A percentile compares a stretch with the other conserved stretches of the same genome.
Conservation (phyloP, 176 grass and related monocot genomes). For the Otatea glauca region DNA sequence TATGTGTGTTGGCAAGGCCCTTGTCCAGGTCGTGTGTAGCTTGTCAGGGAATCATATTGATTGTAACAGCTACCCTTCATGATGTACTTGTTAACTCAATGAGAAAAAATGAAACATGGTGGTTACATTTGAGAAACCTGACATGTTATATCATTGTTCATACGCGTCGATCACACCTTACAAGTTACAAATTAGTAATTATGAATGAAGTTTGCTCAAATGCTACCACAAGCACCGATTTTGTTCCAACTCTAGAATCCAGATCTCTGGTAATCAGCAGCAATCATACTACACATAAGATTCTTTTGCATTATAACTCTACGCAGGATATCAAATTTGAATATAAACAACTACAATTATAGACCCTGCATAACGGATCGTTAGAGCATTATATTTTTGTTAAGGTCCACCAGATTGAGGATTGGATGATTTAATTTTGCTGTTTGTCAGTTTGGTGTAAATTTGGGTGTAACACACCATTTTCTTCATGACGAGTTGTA, state of each 20-base stretch:
- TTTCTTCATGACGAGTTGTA: constrained; percentile 1
- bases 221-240: background rate
- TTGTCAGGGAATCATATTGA: constrained; percentile 14
- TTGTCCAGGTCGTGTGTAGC: background rate
- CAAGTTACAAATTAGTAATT: background rate
- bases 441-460: background rate
- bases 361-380: background rate
- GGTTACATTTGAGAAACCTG: constrained; percentile 7
- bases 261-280: background rate
- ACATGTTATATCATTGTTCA: constrained; percentile 15
- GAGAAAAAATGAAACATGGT: constrained; percentile 13
- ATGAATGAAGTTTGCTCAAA: background rate
- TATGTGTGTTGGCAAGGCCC: background rate
- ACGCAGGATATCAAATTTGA: background rate
- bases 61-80: background rate
- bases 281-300: constrained; percentile 6
- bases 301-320: constrained; percentile 10
- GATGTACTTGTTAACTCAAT: constrained; percentile 11
- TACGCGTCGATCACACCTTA: background rate
- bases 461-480: constrained; percentile 9
- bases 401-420: background rate
- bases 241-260: background rate
- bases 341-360: background rate
- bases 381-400: background rate
- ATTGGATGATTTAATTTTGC: background rate